Evolutionary conservation across 1,284 basidiomycete species (phyloP), one percentile per base, ranked within the genome.

Genomic region (Apiotrichum gamsii): DNA sequence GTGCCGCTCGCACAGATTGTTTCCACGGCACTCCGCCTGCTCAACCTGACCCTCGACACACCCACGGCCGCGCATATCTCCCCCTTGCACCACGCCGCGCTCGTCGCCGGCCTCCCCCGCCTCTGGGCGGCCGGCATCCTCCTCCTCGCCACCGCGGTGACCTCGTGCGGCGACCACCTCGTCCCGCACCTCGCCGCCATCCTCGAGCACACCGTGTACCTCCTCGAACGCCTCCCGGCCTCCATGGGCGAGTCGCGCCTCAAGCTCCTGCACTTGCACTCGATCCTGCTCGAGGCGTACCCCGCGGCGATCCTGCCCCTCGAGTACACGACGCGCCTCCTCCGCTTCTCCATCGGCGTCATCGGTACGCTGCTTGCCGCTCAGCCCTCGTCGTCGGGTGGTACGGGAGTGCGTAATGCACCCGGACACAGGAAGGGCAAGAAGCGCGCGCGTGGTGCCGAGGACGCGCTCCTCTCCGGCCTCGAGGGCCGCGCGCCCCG

Each of bases 401-500:
- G 21, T 5, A 21, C 24, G 8, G n/a, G n/a, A n/a, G n/a, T n/a
- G n/a, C n/a, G n/a, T n/a, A n/a, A n/a, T n/a, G n/a, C 25, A n/a
- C 25, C 36, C 2, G 16, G 13, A 4, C 43, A 39, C 2, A 35
- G 45, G 61, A 82, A 82, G 58, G 80, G 81, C 39, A 90, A 85
- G 72, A 91, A 88, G 67, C 76, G 85, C 33, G 78, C 79, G 16
- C 78, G 83, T 28, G 83, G 79, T 43, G 85, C 87, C 62, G 86
- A 83, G 21, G 87, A 89, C 55, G 85, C 85, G 57, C 72, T 87
- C 9, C 82, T 93, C 62, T 82, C 79, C 43, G 64, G 74, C 5
- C 52, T 73, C 13, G 69, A 72, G 38, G 74, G 78, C 1, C 73
- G 76, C 32, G 70, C 74, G 23, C 72, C 78, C 3, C 62, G 81